A percentile compares a stretch with the other conserved stretches of the same genome.
Conservation (phyloP, 139 green algal genomes). For the Chlamydomonas incerta region DNA sequence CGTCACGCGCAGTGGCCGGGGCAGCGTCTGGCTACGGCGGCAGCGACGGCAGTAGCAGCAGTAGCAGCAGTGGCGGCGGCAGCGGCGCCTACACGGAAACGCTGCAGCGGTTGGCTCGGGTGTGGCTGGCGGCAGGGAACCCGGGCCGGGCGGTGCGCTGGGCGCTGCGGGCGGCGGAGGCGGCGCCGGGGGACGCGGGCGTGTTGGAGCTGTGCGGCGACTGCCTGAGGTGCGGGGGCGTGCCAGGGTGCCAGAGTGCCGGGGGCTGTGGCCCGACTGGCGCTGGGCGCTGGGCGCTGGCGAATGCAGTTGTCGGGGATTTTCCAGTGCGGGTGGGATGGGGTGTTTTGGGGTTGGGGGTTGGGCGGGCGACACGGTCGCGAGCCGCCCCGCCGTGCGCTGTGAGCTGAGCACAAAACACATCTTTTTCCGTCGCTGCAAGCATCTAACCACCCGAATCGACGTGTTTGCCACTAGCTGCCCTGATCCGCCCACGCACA, state of each 20-base stretch:
- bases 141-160: neutral
- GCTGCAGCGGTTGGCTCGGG: conserved; percentile 6
- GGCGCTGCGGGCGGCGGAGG: conserved; percentile 29
- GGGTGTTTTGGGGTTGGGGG: too few species aligned
- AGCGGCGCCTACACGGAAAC: neutral
- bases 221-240: conserved; percentile 37
- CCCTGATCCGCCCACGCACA: neutral
- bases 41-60: neutral
- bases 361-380: too few species aligned
- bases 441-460: too few species aligned
- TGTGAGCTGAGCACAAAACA: too few species aligned
- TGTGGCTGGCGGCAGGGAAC: conserved; percentile 30
- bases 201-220: conserved; percentile 29
- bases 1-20: neutral
- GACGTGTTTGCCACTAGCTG: neutral
- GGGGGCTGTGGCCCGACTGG: too few species aligned
- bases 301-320: too few species aligned
- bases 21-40: neutral
- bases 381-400: too few species aligned
- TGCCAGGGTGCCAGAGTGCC: too few species aligned
- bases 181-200: neutral
- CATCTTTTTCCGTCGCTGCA: too few species aligned
- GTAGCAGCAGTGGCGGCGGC: too few species aligned
- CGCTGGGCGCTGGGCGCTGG: too few species aligned
- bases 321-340: too few species aligned